Evolutionary conservation across 306 rosid species (phyloP), one percentile per base, ranked within the genome.

Genomic region (Glycine tomentella): DNA sequence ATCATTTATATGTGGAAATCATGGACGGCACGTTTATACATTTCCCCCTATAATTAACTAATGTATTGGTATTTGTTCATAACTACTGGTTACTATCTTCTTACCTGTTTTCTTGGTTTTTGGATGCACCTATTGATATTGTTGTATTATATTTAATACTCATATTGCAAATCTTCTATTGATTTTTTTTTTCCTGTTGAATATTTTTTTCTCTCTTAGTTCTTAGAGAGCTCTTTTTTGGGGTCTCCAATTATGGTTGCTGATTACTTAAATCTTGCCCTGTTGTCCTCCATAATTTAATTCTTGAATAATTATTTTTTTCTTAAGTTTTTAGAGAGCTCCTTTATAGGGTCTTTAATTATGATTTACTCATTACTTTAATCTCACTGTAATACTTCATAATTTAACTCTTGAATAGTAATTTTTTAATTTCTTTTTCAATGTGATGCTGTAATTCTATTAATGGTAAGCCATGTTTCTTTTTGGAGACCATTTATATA

Each of bases 361-460:
- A 46, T 67, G 70, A 34, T 9, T 25, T 14, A 38, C 52, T 75
- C 10, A 20, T 10, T 13, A 12, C 69, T 34, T 16, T 17, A 77
- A 51, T 65, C n/a, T 4, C n/a, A 40, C 5, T 5, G 4, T 15
- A 34, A 13, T 51, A 14, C 53, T 58, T 13, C 9, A 17, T 56
- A 57, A 31, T 61, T 66, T 12, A 33, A 53, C 64, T 17, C 2
- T 49, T 42, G 46, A 42, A 40, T 64, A 61, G 9, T 63, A 61
- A 9, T 12, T 45, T 10, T 45, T 59, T n/a, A 25, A 17, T 78
- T 78, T 52, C 36, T 14, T 33, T 80, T 20, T 49, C 31, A 50
- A 59, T 50, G 65, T 58, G 34, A 36, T 81, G 75, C 69, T 34
- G 8, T 80, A 66, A 48, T 65, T 75, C 12, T 74, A 31, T 81